Base-by-base conservation (phyloP, 352 stramenopile genomes). In the Phytophthora megakarya region DNA sequence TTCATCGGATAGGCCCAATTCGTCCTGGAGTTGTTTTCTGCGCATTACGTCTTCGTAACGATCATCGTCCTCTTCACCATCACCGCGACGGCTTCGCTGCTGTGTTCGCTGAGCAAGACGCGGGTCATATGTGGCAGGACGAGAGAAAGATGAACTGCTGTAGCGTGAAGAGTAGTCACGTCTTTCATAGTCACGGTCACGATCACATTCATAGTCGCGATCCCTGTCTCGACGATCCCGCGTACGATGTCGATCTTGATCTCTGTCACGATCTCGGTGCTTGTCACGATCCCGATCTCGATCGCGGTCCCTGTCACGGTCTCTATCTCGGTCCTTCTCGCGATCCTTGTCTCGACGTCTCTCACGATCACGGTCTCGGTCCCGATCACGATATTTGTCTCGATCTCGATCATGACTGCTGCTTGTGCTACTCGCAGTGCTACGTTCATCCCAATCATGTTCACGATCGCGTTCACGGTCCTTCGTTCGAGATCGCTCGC, bases 61-160 rank as follows among this genome's bases (percentile, higher is more conserved):
- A 22, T 61, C 49, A n/a, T 76, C 56, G 9, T 80, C 68, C 26
- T 88, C 73, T 25, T 86, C 67, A 12, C 78, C 75, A 32, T 87
- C 80, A 21, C 75, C 75, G 44, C 67, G 49, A 25, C 58, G 65
- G 22, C 58, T 61, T 33, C 64, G 62, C 35, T 58, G 55, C 22
- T 90, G 76, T 1, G 81, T 82, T 40, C 80, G 72, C 49, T 90
- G 82, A 2, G 81, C 84, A 15, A 94, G 74, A 0, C 73, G 73
- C n/a, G 82, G 84, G 30, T 93, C 86, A 60, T 96, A 96, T 51
- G 85, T 94, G 21, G 84, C 83, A 21, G 84, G 85, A 3, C 87
- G 80, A n/a, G 85, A 94, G 56, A 95, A 94, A 6, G 81, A 76
- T 16, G 88, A 75, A 30, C 33, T 79, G 58, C 72, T 59, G 57